Conservation (phyloP, 1,284 basidiomycete species). For the Somion occarium region DNA sequence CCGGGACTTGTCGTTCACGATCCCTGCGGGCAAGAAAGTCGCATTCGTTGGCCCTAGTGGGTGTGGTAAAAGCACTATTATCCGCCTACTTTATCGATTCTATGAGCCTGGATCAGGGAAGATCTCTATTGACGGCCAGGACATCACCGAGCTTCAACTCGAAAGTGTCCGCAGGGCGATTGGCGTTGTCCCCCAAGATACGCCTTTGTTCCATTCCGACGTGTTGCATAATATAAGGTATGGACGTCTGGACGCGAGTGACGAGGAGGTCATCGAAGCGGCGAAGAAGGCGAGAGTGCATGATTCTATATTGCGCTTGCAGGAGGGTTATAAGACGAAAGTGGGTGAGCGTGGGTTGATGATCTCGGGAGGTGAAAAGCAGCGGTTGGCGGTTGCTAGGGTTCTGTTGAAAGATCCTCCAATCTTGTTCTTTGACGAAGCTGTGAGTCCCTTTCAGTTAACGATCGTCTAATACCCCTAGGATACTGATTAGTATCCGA, state of each 20-base stretch:
- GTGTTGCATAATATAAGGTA: conserved; percentile 95
- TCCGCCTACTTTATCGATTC: conserved; percentile 92
- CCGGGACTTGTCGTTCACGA: conserved; percentile 81
- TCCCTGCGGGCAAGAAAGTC: conserved; percentile 94
- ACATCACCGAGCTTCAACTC: conserved; percentile 73
- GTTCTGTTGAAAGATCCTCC: conserved; percentile 91
- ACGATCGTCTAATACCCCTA: conserved; percentile 4
- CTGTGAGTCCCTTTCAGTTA: conserved; percentile 49
- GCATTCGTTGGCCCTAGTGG: conserved; percentile 96
- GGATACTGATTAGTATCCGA: too few species aligned
- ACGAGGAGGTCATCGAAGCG: conserved; percentile 84
- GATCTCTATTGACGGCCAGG: conserved; percentile 86
- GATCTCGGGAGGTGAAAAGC: conserved; percentile 98
- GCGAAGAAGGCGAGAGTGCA: conserved; percentile 87
- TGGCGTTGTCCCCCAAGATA: conserved; percentile 97
- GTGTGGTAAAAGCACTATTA: conserved; percentile 97
- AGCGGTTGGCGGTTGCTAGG: conserved; percentile 90
- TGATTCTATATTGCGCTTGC: conserved; percentile 73
- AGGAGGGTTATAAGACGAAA: conserved; percentile 85
- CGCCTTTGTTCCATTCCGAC: conserved; percentile 93
- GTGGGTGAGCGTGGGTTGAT: conserved; percentile 96
- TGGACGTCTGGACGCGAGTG: conserved; percentile 83
- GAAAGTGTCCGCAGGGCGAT: conserved; percentile 72
- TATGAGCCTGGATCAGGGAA: conserved; percentile 81
- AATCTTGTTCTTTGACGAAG: conserved; percentile 97